Evolutionary conservation across 306 rosid species (phyloP).

Genomic region (Betula pendula): DNA sequence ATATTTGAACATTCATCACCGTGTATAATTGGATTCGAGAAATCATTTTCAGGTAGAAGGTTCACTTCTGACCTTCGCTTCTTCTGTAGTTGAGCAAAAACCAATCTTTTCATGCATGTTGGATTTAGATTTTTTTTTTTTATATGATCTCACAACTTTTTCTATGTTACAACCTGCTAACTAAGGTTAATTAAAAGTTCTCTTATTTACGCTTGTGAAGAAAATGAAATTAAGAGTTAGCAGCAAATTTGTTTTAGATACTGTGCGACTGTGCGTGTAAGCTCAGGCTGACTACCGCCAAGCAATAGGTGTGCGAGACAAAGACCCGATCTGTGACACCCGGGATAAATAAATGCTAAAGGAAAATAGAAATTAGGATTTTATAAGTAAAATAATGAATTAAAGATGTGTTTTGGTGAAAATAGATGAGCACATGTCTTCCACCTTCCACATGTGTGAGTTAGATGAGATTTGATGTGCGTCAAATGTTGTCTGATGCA

Average conservation of each 20-base stretch:
- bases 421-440: too few relatives aligned
- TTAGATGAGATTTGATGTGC: too few relatives aligned
- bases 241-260: background rate
- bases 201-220: background rate
- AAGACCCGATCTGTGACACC: too few relatives aligned
- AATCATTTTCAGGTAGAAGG: background rate
- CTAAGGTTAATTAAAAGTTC: background rate
- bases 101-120: background rate
- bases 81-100: conserved; percentile 7
- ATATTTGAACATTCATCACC: background rate
- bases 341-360: too few relatives aligned
- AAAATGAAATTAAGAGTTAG: background rate
- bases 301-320: too few relatives aligned
- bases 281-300: too few relatives aligned
- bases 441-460: too few relatives aligned
- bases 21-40: background rate
- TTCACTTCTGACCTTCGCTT: background rate
- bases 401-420: too few relatives aligned
- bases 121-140: background rate
- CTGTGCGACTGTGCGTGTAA: background rate
- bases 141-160: background rate
- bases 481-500: too few relatives aligned
- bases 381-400: too few relatives aligned
- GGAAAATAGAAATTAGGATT: too few relatives aligned
- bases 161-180: background rate